Evolutionary conservation across 495 filamentous ascomycete species (phyloP), one percentile per base, ranked within the genome.

Genomic region (Penicillium taxi): DNA sequence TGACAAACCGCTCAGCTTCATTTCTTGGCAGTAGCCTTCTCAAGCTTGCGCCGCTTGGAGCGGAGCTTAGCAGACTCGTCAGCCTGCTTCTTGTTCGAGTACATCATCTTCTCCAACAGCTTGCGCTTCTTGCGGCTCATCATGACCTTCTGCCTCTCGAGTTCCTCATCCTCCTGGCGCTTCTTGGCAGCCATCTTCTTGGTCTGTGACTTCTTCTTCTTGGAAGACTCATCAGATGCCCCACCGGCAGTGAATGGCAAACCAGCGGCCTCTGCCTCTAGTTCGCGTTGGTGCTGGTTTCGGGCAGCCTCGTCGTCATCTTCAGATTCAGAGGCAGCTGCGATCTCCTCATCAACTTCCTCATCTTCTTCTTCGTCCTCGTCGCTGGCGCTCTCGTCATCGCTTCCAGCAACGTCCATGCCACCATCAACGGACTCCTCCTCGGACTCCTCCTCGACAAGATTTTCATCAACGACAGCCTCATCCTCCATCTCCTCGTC

Each of bases 121-220:
- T 89, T 90, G 48, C 86, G 70, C 73, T 90, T 90, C 77, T 86
- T 88, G 64, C 85, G 78, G 62, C 79, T 81, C 71, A 93, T 82
- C 86, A 93, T 93, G 61, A 86, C 86, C 73, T 90, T 90, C 58
- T 81, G 77, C 57, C 86, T 70, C 62, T 90, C 84, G 30, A 89
- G 66, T 46, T 89, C 83, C 56, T 90, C 85, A 15, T 84, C 84
- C 55, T 87, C 83, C 55, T 85, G 72, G 40, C 75, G 68, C 66
- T 80, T 77, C 69, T 77, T 80, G 19, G 59, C 55, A 31, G 78
- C 79, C 8, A 80, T 66, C 61, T 74, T 80, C 70, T 81, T 85
- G 44, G 72, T 70, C 36, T 83, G 72, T 12, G 70, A 60, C 48
- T 74, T 76, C 41, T 77, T 83, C 47, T 72, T 71, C 59, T 70